Percentiles rank a stretch among this genome's conserved stretches.
Evolutionary conservation across 2,329 filamentous ascomycete species (phyloP).

Genomic region (Pseudopithomyces chartarum): DNA sequence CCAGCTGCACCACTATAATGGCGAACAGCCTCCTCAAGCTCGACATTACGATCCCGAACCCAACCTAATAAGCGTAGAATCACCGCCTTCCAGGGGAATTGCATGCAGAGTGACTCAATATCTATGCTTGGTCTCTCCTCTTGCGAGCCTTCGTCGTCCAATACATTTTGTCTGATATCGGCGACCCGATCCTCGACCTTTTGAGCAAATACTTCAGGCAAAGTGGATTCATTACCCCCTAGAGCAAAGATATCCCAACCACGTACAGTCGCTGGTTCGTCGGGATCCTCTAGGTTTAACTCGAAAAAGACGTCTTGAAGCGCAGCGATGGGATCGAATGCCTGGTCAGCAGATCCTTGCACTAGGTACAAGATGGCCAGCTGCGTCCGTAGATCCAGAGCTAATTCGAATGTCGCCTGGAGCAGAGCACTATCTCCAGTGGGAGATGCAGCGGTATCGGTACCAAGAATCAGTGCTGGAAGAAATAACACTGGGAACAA

Average conservation of each 20-base stretch:
- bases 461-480: slow-evolving; percentile 22
- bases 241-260: slow-evolving; percentile 45
- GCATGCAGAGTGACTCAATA: slow-evolving; percentile 49
- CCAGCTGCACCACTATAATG: slow-evolving; percentile 49
- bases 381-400: slow-evolving; percentile 61
- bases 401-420: slow-evolving; percentile 54
- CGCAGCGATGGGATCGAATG: slow-evolving; percentile 47
- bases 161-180: slow-evolving; percentile 44
- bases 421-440: slow-evolving; percentile 48
- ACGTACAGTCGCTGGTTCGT: slow-evolving; percentile 22
- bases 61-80: slow-evolving; percentile 53
- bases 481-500: slow-evolving; percentile 44
- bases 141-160: slow-evolving; percentile 35
- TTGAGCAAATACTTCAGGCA: slow-evolving; percentile 43
- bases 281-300: slow-evolving; percentile 16
- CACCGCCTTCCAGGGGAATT: slow-evolving; percentile 58
- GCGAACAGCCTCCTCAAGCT: slow-evolving; percentile 52
- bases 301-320: slow-evolving; percentile 50
- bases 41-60: slow-evolving; percentile 50
- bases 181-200: slow-evolving; percentile 46
- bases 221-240: slow-evolving; percentile 41
- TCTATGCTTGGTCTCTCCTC: slow-evolving; percentile 43
- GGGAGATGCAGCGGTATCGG: slow-evolving; percentile 8
- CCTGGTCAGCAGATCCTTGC: slow-evolving; percentile 31
- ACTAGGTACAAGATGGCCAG: slow-evolving; percentile 53